A percentile compares a stretch with the other conserved stretches of the same genome.
phyloP scores from a whole-genome alignment of 768 basidiomycete genomes.

The Suillus hirtellus region DNA sequence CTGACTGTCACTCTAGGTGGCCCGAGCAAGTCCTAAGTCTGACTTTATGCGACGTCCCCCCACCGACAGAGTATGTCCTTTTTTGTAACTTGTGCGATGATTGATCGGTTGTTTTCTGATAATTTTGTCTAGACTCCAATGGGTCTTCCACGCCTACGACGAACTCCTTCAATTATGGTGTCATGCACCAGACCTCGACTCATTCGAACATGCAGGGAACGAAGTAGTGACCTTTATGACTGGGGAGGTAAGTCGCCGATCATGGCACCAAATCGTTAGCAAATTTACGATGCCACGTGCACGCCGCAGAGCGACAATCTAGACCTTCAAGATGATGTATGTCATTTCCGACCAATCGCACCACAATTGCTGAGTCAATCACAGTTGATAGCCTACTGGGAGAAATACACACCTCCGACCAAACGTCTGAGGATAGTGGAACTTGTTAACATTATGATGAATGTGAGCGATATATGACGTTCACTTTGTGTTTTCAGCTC shows the following conservation, averaged over 20 bases:
- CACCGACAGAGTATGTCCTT: conserved; percentile 61
- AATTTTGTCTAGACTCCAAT: conserved; percentile 47
- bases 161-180: conserved; percentile 66
- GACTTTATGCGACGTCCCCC: conserved; percentile 66
- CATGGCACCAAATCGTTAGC: background rate
- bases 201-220: conserved; percentile 64
- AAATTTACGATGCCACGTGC: conserved; percentile 7
- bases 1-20: conserved; percentile 45
- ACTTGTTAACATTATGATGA: conserved; percentile 55
- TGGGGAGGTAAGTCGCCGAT: conserved; percentile 47
- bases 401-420: conserved; percentile 52
- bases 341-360: conserved; percentile 21
- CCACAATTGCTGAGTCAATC: conserved; percentile 11
- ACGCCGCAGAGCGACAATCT: conserved; percentile 31
- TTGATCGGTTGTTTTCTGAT: background rate
- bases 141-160: conserved; percentile 60
- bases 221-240: conserved; percentile 58
- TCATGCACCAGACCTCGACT: conserved; percentile 63
- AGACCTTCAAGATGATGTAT: conserved; percentile 67
- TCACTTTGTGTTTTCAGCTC: background rate
- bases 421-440: conserved; percentile 53
- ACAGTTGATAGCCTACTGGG: conserved; percentile 71
- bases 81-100: background rate
- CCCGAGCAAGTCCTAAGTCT: conserved; percentile 71
- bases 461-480: conserved; percentile 43